Evolutionary conservation across 2,329 filamentous ascomycete genomes (phyloP), one percentile per base, ranked within the genome.

Genomic region (Beauveria bassiana): DNA sequence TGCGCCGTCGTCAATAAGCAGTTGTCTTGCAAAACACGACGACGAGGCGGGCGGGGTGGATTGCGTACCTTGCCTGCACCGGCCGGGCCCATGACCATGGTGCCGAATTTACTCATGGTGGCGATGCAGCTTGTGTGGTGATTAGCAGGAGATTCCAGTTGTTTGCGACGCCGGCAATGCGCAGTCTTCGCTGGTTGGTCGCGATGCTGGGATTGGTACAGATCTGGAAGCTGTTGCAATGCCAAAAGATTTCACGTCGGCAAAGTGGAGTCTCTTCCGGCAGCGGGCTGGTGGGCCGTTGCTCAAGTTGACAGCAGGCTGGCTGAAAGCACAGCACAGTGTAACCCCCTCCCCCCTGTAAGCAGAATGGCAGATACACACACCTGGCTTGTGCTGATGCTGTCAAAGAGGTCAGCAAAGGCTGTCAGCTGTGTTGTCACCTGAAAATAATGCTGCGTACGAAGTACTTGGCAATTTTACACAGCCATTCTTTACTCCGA

Each of bases 71-170:
- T 99, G 77, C 95, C 95, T 24, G 92, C 93, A 67, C 93, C 95
- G 22, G 95, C 93, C 64, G 93, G 95, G 73, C 95, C 95, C 89
- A 98, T 96, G 64, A 98, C 88, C 76, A 98, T 87, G 66, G 91
- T 87, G 59, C 95, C 95, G 73, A 93, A 98, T 76, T 97, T 96
- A 76, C 90, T 93, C 91, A 96, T 96, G 66, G 63, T 78, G 71
- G 62, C 61, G 62, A 58, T 16, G n/a, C 3, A 31, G 12, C 20
- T 28, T 10, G 5, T 1, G 38, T n/a, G 6, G 18, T 10, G 2
- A 14, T 24, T n/a, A 26, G 10, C n/a, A 43, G 14, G 26, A 24
- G 8, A 12, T 10, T 18, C 4, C 14, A 12, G 20, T 42, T 59
- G 22, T 31, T 31, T 40, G 8, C 22, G 16, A 34, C 34, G 28